Conservation (phyloP, 23 red algal genomes). For the Gracilaria gracilis region DNA sequence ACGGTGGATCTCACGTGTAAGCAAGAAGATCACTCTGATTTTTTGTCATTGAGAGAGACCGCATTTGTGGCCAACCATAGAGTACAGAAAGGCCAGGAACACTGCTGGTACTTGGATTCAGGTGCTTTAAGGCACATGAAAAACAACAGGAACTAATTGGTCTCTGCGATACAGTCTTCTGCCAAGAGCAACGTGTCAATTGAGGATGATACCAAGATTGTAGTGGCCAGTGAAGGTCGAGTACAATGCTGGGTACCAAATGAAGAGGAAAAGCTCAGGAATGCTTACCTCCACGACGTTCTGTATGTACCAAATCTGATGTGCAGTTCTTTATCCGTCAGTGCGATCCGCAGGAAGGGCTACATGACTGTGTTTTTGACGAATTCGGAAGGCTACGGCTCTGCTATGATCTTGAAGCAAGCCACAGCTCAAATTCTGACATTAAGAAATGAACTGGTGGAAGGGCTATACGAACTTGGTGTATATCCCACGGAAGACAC, state of each 20-base stretch:
- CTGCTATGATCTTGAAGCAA: not conserved
- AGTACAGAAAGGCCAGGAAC: not conserved
- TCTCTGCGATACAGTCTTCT: too few species aligned
- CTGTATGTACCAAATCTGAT: not conserved
- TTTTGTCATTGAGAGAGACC: too few species aligned
- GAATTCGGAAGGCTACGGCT: not conserved
- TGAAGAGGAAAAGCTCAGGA: not conserved
- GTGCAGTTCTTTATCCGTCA: not conserved
- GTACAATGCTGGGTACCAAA: not conserved
- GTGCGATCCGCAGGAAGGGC: not conserved
- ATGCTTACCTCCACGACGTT: not conserved
- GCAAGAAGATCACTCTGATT: too few species aligned
- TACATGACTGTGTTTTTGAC: not conserved
- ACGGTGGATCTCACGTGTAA: too few species aligned
- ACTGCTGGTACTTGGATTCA: not conserved
- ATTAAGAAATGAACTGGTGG: not conserved
- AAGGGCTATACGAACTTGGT: not conserved
- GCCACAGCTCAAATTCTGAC: not conserved
- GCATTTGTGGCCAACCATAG: too few species aligned
- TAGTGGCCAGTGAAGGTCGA: not conserved
- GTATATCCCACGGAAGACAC: too few species aligned
- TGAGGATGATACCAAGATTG: too few species aligned
- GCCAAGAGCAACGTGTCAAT: too few species aligned
- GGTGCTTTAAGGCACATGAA: not conserved
- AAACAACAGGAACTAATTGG: not conserved